Base-by-base conservation (phyloP, 192 early-diverging fungal genomes). In the Chytriomyces sp. region DNA sequence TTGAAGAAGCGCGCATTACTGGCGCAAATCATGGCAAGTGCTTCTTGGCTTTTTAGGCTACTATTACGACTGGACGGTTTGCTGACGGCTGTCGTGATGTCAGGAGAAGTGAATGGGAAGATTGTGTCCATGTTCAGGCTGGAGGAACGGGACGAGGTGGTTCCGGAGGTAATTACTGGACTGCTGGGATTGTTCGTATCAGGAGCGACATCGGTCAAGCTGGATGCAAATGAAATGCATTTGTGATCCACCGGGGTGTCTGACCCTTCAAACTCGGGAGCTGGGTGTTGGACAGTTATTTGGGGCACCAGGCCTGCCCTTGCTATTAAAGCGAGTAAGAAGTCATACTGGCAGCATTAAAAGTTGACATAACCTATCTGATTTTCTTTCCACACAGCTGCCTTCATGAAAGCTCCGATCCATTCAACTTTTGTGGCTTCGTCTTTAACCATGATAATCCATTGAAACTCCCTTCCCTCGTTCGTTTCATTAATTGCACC, bases 401-500 rank as follows among this genome's bases (percentile, higher is more conserved):
- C 71, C 28, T 63, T 63, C 28, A 73, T 7, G 26, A 73, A 73
- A 4, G 59, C 59, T 5, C 33, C 58, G 36, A 73, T 73, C 59
- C 59, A 73, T 61, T 73, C 44, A 8, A 60, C 17, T 32, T 73
- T 73, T 4, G 34, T 8, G 17, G 41, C 49, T 39, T 49, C 58
- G 8, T 8, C 22, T 3, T 17, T 12, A 17, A 60, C 71, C 14
- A 53, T 26, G 4, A 73, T 28, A 1, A 73, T 64, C 71, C 71
- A 73, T 44, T 54, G 52, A 3, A 73, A 49, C 49, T 73, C 71
- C 28, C 63, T 52, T 19, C 68, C 68, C 10, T 70, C 39, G 33
- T 61, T 63, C 26, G 71, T 73, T 73, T 73, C 71, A 61, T 73
- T 73, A 2, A 73, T n/a, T 7, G 49, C 59, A 1, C 71, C 71